These are phyloP conservation scores for Galerina sulciceps DNA, from an alignment of 768 basidiomycete genomes.

Conservation along the genomic window DNA sequence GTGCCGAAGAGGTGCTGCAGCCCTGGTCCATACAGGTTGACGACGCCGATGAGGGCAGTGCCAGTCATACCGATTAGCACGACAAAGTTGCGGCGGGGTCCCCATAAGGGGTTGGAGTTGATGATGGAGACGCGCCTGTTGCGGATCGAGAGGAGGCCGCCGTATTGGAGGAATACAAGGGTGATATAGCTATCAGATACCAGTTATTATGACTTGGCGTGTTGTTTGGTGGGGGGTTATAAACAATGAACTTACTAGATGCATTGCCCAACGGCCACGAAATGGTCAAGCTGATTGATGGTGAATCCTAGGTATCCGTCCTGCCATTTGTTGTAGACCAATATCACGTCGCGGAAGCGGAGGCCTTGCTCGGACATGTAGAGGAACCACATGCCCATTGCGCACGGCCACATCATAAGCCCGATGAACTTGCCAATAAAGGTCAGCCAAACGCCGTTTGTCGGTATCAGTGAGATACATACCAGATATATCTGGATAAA, in stretches of 20 bases:
- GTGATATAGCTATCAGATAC: slow-evolving; percentile 48
- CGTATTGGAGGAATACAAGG: slow-evolving; percentile 51
- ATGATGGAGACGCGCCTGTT: slow-evolving; percentile 48
- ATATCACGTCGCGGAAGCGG: slow-evolving; percentile 23
- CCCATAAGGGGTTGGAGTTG: slow-evolving; percentile 49
- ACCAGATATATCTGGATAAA: slow-evolving; percentile 53
- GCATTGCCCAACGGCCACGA: slow-evolving; percentile 49
- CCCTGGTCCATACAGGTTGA: slow-evolving; percentile 47
- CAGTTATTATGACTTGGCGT: not conserved
- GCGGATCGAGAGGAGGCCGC: slow-evolving; percentile 44
- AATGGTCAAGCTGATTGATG: slow-evolving; percentile 27
- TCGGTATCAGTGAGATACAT: slow-evolving; percentile 34
- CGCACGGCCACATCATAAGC: slow-evolving; percentile 8
- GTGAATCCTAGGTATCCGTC: slow-evolving; percentile 39
- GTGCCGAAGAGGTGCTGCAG: slow-evolving; percentile 47
- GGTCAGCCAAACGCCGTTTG: not conserved
- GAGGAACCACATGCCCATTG: slow-evolving; percentile 9
- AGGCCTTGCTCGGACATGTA: slow-evolving; percentile 20
- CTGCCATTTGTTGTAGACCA: slow-evolving; percentile 45
- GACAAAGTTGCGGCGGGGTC: slow-evolving; percentile 46
- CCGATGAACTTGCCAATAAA: not conserved
- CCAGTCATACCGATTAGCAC: slow-evolving; percentile 40
- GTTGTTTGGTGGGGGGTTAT: not conserved
- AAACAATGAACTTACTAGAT: slow-evolving; percentile 41
- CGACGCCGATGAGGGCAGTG: slow-evolving; percentile 46